A percentile compares a stretch with the other conserved stretches of the same genome.
phyloP scores from a whole-genome alignment of 106 monocot species.

The Dioscorea alata region DNA sequence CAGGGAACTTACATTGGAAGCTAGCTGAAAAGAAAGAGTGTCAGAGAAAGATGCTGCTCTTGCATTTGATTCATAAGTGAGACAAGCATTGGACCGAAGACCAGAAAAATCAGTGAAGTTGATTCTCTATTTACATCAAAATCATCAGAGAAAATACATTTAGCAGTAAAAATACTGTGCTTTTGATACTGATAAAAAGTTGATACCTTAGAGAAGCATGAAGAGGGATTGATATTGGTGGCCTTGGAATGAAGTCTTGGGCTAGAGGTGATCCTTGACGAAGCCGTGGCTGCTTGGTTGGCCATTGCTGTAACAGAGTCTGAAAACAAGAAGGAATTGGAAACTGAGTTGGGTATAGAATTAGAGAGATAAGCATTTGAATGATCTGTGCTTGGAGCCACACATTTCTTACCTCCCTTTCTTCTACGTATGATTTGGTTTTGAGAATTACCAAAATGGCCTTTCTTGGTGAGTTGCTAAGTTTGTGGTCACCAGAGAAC shows the following conservation, averaged over 20 bases:
- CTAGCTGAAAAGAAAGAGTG: constrained; percentile 43
- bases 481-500: too few relatives aligned
- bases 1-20: constrained; percentile 31
- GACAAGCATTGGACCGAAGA: constrained; percentile 45
- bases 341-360: too few relatives aligned
- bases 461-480: background rate
- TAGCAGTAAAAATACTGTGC: too few relatives aligned
- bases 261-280: constrained; percentile 75
- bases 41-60: constrained; percentile 65
- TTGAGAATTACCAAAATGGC: constrained; percentile 3
- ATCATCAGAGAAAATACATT: too few relatives aligned
- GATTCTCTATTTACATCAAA: constrained; percentile 33
- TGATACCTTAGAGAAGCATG: constrained; percentile 41
- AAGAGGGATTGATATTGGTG: background rate
- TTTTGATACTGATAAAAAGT: background rate
- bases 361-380: too few relatives aligned
- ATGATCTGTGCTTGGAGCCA: constrained; percentile 14
- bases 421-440: background rate
- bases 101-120: constrained; percentile 82
- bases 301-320: constrained; percentile 52
- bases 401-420: constrained; percentile 26
- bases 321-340: too few relatives aligned
- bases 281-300: constrained; percentile 81
- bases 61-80: constrained; percentile 15
- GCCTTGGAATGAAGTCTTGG: constrained; percentile 39